Evolutionary conservation across 805 yeast genomes (phyloP).

Genomic region (Lipomyces orientalis): DNA sequence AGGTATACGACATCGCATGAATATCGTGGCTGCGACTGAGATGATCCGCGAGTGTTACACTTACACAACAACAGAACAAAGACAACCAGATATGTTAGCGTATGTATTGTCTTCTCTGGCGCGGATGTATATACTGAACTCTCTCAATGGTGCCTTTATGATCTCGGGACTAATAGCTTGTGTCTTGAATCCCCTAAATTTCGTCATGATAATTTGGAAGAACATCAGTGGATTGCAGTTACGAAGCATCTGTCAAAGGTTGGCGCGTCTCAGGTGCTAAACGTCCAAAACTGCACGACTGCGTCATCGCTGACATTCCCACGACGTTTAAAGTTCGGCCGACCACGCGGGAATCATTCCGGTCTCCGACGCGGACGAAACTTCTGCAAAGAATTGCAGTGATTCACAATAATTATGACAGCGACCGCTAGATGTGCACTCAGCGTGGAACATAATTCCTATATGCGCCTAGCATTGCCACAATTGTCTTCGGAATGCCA

Average conservation of each 20-base stretch:
- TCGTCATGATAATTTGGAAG: background rate
- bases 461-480: background rate
- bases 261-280: background rate
- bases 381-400: background rate
- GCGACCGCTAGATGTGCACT: background rate
- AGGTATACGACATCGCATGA: background rate
- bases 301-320: background rate
- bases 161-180: background rate
- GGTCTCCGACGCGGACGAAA: background rate
- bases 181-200: background rate
- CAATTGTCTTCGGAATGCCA: background rate
- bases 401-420: background rate
- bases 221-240: background rate
- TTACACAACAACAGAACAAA: background rate
- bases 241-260: background rate
- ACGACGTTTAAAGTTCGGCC: background rate
- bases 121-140: background rate
- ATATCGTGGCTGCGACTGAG: background rate
- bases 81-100: background rate
- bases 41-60: background rate
- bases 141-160: background rate
- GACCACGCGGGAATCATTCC: background rate
- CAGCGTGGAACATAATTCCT: background rate
- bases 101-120: background rate
- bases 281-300: background rate